Percentiles rank a stretch among this genome's conserved stretches.
phyloP scores from a whole-genome alignment of 2,329 filamentous ascomycete species.

The Diaporthe humulicola region DNA sequence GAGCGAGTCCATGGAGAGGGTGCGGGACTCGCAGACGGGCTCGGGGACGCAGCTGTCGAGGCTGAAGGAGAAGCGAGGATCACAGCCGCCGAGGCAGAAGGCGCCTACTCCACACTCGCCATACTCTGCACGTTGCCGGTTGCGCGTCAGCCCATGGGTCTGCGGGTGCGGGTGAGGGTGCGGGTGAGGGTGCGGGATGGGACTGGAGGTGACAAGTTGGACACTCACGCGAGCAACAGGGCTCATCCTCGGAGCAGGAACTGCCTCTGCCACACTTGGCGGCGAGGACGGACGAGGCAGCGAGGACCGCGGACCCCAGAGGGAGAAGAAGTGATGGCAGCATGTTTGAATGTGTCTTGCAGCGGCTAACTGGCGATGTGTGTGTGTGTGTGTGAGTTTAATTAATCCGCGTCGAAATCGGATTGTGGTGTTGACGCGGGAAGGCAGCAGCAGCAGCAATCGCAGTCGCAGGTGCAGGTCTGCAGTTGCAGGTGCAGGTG shows the following conservation, averaged over 20 bases:
- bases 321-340: constrained; percentile 45
- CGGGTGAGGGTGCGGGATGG: no score
- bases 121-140: constrained; percentile 73
- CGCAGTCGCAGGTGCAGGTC: no score
- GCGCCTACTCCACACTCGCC: constrained; percentile 93
- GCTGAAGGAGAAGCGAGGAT: constrained; percentile 85
- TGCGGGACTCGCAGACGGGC: constrained; percentile 82
- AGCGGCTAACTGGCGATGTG: neutral
- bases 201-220: neutral
- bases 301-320: constrained; percentile 56
- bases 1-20: constrained; percentile 80
- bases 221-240: constrained; percentile 83
- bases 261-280: constrained; percentile 61
- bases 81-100: constrained; percentile 96
- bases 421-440: neutral
- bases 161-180: no score
- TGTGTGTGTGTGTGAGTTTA: no score
- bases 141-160: neutral
- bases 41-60: constrained; percentile 88
- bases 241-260: constrained; percentile 79
- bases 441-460: neutral
- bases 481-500: neutral
- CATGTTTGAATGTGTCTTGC: constrained; percentile 45
- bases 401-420: neutral
- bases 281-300: constrained; percentile 54